phyloP scores from a whole-genome alignment of 139 green algal genomes.

The Chlamydomonas eustigma region DNA sequence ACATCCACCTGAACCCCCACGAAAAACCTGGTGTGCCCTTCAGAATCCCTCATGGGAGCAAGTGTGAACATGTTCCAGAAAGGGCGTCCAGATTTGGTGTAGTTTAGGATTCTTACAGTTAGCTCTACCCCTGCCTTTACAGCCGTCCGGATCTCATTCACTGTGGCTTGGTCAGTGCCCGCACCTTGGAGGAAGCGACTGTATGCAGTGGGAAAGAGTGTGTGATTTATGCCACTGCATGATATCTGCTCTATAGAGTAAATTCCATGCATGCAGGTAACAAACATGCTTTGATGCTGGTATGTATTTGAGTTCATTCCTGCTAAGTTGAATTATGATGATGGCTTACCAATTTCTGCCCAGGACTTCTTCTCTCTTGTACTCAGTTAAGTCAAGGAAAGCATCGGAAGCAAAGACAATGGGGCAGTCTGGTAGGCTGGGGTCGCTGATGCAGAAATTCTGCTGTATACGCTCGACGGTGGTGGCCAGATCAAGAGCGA shows the following conservation, averaged over 20 bases:
- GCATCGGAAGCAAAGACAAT: slow-evolving; percentile 94
- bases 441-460: slow-evolving; percentile 96
- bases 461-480: slow-evolving; percentile 98
- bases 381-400: slow-evolving; percentile 92
- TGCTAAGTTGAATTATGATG: neutral
- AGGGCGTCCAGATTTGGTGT: slow-evolving; percentile 51
- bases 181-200: slow-evolving; percentile 86
- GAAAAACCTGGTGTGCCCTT: slow-evolving; percentile 81
- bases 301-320: neutral
- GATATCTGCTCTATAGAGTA: too few species aligned
- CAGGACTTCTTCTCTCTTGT: slow-evolving; percentile 90
- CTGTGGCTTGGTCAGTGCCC: slow-evolving; percentile 71
- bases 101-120: slow-evolving; percentile 94
- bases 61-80: slow-evolving; percentile 99
- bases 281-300: neutral
- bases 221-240: neutral
- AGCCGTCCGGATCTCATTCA: slow-evolving; percentile 74
- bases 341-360: slow-evolving; percentile 84
- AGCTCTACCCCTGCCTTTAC: slow-evolving; percentile 65
- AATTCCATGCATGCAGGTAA: neutral
- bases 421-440: slow-evolving; percentile 92
- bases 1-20: slow-evolving; percentile 74
- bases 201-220: slow-evolving; percentile 3
- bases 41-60: slow-evolving; percentile 78
- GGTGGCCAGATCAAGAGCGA: slow-evolving; percentile 92